Conservation (phyloP, 441 rosid genomes). For the Theobroma grandiflorum region DNA sequence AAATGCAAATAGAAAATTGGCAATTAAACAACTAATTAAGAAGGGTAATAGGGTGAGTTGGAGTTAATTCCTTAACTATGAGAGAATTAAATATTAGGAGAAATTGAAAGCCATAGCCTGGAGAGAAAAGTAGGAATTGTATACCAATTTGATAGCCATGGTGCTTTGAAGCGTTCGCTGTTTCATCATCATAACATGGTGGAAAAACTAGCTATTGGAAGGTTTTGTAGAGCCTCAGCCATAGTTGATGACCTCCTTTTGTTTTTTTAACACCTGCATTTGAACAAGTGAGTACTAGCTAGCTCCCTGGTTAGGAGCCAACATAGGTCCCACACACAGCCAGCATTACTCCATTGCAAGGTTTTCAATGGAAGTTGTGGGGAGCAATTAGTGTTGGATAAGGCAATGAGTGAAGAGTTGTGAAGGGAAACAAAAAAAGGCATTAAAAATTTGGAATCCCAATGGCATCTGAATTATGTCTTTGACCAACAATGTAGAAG, state of each 20-base stretch:
- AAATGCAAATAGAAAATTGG: not conserved
- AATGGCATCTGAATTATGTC: conserved; percentile 26
- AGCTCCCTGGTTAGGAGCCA: conserved; percentile 25
- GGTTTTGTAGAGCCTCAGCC: not conserved
- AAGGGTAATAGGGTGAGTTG: not conserved
- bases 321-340: conserved; percentile 25
- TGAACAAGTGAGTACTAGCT: conserved; percentile 1
- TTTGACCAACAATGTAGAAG: conserved; percentile 32
- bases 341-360: conserved; percentile 20
- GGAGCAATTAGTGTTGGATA: conserved; percentile 35
- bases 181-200: conserved; percentile 4
- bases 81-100: not conserved
- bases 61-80: not conserved
- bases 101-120: not conserved
- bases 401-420: conserved; percentile 23
- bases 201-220: not conserved
- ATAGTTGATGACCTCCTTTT: not conserved
- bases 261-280: not conserved
- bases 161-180: not conserved
- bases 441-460: conserved; percentile 19
- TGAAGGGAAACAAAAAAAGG: not conserved
- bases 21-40: not conserved
- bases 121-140: not conserved
- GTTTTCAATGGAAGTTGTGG: conserved; percentile 25
- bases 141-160: not conserved